phyloP scores from a whole-genome alignment of 495 filamentous ascomycete species.

The Bombardia bombarda region DNA sequence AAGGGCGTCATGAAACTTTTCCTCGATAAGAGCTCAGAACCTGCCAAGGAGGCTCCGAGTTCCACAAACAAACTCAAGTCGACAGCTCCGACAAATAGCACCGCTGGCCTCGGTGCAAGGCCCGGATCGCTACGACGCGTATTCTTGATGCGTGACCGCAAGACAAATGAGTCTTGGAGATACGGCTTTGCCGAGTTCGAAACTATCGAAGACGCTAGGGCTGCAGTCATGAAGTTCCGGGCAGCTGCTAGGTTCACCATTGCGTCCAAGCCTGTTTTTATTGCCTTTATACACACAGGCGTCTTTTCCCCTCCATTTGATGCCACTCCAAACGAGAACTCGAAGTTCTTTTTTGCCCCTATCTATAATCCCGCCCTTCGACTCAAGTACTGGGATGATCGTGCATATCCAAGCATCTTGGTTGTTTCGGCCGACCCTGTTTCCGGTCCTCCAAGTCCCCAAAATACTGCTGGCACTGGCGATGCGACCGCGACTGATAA shows the following conservation, averaged over 20 bases:
- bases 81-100: slow-evolving; percentile 64
- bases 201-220: slow-evolving; percentile 66
- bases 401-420: slow-evolving; percentile 63
- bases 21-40: slow-evolving; percentile 35
- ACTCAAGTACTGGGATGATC: slow-evolving; percentile 80
- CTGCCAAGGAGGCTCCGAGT: slow-evolving; percentile 29
- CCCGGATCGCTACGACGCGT: slow-evolving; percentile 71
- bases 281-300: slow-evolving; percentile 77
- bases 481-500: slow-evolving; percentile 13
- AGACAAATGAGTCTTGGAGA: slow-evolving; percentile 69
- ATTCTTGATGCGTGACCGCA: slow-evolving; percentile 68
- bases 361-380: slow-evolving; percentile 60
- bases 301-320: slow-evolving; percentile 76
- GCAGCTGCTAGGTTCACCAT: slow-evolving; percentile 81
- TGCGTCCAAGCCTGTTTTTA: slow-evolving; percentile 62
- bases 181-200: slow-evolving; percentile 89
- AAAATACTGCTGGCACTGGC: slow-evolving; percentile 23
- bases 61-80: slow-evolving; percentile 54
- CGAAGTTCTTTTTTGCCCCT: slow-evolving; percentile 63
- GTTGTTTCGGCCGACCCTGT: slow-evolving; percentile 43
- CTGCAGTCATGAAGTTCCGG: slow-evolving; percentile 64
- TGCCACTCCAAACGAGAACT: slow-evolving; percentile 38
- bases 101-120: slow-evolving; percentile 61
- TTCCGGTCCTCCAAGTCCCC: slow-evolving; percentile 25
- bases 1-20: slow-evolving; percentile 76